Conservation (phyloP, 2,329 filamentous ascomycete genomes). For the Fusarium euwallaceae region DNA sequence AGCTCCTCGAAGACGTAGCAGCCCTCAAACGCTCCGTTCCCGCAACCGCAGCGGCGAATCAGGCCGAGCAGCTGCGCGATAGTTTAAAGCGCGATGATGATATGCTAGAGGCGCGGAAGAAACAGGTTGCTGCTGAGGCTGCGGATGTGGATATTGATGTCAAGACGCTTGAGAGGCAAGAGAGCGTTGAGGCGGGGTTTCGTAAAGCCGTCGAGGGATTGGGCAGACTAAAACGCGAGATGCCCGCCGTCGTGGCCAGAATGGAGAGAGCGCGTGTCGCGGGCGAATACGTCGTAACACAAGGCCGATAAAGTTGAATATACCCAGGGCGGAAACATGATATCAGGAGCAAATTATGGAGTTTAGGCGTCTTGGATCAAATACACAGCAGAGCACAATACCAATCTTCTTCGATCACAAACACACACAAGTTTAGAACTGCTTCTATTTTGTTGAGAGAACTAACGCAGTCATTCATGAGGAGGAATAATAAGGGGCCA, state of each 20-base stretch:
- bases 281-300: conserved; percentile 66
- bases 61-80: conserved; percentile 56
- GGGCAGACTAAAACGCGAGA: conserved; percentile 67
- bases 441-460: conserved; percentile 38
- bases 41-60: conserved; percentile 56
- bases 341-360: conserved; percentile 16
- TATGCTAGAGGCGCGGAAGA: conserved; percentile 51
- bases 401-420: neutral
- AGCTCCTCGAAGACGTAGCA: conserved; percentile 74
- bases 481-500: conserved; percentile 24
- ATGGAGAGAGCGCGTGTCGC: conserved; percentile 75
- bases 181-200: conserved; percentile 61
- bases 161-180: conserved; percentile 57
- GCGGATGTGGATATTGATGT: conserved; percentile 47
- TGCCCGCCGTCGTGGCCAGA: conserved; percentile 72
- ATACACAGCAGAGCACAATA: neutral
- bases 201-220: conserved; percentile 63
- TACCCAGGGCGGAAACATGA: conserved; percentile 28
- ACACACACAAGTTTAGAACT: conserved; percentile 14
- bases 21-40: conserved; percentile 69
- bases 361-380: conserved; percentile 24
- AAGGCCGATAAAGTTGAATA: conserved; percentile 45
- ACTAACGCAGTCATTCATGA: conserved; percentile 37
- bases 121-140: conserved; percentile 30
- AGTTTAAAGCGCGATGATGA: conserved; percentile 63